These are phyloP conservation scores for Cordyceps militaris DNA, from an alignment of 2,329 filamentous ascomycete species.

Conservation along the genomic window DNA sequence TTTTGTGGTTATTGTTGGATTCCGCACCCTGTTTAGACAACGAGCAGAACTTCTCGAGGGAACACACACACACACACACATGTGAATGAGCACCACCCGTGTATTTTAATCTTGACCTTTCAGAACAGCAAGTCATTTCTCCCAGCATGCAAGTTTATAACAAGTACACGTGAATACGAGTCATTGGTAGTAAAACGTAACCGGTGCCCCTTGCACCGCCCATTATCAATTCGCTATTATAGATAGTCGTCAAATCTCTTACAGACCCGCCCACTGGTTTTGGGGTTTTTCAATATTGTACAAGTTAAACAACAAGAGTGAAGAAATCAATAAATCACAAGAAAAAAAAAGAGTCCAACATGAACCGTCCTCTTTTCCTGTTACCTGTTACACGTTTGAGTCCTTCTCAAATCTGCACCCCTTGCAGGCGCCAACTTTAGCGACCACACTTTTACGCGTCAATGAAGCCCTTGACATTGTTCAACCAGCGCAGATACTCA, in stretches of 20 bases:
- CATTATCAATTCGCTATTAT: constrained; percentile 11
- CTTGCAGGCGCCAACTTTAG: no score
- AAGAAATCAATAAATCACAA: not conserved
- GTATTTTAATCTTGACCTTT: not conserved
- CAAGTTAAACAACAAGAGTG: constrained; percentile 16
- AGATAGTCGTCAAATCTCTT: not conserved
- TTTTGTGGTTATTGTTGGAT: not conserved
- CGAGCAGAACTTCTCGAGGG: not conserved
- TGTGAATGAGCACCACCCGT: not conserved
- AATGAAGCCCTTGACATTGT: constrained; percentile 79
- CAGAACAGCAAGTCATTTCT: not conserved
- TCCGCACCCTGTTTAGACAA: not conserved
- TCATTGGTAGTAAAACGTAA: not conserved
- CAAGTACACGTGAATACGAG: not conserved
- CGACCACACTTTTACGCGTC: constrained; percentile 47
- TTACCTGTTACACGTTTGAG: not conserved
- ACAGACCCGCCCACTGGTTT: constrained; percentile 3
- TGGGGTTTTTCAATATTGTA: constrained; percentile 12
- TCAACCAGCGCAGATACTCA: constrained; percentile 89
- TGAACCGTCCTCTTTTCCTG: not conserved
- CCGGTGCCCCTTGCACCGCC: not conserved
- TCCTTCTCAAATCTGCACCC: not conserved
- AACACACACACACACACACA: not conserved
- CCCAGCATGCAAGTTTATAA: not conserved
- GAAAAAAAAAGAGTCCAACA: not conserved